These are phyloP conservation scores for Zoysia japonica DNA, from an alignment of 176 grass and related monocot species.

Conservation along the genomic window DNA sequence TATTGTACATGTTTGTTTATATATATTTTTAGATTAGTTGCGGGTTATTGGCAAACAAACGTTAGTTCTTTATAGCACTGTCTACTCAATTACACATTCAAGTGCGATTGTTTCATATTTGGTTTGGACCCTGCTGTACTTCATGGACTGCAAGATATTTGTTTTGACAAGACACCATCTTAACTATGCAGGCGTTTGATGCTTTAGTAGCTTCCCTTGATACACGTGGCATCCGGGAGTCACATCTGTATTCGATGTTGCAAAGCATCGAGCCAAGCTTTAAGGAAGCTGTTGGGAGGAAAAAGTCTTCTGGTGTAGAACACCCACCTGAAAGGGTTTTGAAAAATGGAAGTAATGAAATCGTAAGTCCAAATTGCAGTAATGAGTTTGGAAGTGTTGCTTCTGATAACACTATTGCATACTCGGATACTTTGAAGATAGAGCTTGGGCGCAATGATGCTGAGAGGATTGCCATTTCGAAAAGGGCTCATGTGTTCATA, in stretches of 20 bases:
- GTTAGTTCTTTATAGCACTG: neutral
- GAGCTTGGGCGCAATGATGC: conserved; percentile 60
- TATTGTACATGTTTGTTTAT: conserved; percentile 4
- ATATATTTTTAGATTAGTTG: neutral
- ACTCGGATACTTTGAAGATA: conserved; percentile 76
- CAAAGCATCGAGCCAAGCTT: conserved; percentile 84
- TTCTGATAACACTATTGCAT: conserved; percentile 57
- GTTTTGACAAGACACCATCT: conserved; percentile 5
- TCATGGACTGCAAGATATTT: conserved; percentile 14
- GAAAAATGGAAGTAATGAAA: conserved; percentile 50
- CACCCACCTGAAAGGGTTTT: conserved; percentile 37
- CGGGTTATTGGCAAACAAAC: neutral
- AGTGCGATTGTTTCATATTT: neutral
- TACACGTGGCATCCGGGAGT: conserved; percentile 81
- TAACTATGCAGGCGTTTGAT: conserved; percentile 77
- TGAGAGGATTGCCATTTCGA: conserved; percentile 65
- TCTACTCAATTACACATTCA: neutral
- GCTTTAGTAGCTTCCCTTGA: conserved; percentile 71
- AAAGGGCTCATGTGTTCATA: conserved; percentile 64
- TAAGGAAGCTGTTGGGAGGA: conserved; percentile 70
- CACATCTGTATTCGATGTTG: conserved; percentile 88
- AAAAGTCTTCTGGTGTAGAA: conserved; percentile 25
- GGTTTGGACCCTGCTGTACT: neutral
- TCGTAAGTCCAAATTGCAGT: conserved; percentile 54
- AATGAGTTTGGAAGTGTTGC: conserved; percentile 62